Base-by-base conservation (phyloP, 768 basidiomycete genomes). In the Boletus coccyginus region DNA sequence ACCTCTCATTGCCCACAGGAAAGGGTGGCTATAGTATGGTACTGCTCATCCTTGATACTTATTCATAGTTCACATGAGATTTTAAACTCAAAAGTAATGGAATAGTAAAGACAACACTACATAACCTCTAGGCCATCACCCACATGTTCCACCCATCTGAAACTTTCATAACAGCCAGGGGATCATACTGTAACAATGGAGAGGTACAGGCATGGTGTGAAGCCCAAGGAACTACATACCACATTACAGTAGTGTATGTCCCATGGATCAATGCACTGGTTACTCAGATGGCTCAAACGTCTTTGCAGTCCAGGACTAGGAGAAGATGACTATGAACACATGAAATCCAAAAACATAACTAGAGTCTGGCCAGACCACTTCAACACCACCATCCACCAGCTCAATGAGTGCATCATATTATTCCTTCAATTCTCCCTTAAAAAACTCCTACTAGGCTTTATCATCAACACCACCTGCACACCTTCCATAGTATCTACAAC, bases 231-330 rank as follows among this genome's bases (percentile, higher is more conserved):
- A 63, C 63, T 1, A 49, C 66, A 33, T 53, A 61, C 3, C 56
- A 69, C 17, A 59, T 70, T 0, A 56, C 63, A 0, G 38, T 74
- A n/a, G 70, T 72, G 4, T 78, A 78, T 51, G 65, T 73, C 16
- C 76, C 75, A 9, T 77, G 77, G 77, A 60, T 76, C 16, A 77
- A 76, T 51, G 71, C 74, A 0, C 58, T 75, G 69, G 0, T 57
- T 78, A 2, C 58, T 77, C 0, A 44, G 62, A 13, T n/a, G 58
- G 0, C 57, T 78, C 4, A 63, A 62, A 21, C 47, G 67, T 0
- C 45, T 77, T 6, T 76, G 76, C 41, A 64, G 69, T 5, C 75
- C 76, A 3, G 62, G 67, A 5, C 33, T 73, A 0, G 67, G 67
- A 0, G 67, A 72, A 31, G 67, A 72, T 8, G n/a, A n/a, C n/a